Conservation (phyloP, 2,329 filamentous ascomycete species). For the Claviceps arundinis region DNA sequence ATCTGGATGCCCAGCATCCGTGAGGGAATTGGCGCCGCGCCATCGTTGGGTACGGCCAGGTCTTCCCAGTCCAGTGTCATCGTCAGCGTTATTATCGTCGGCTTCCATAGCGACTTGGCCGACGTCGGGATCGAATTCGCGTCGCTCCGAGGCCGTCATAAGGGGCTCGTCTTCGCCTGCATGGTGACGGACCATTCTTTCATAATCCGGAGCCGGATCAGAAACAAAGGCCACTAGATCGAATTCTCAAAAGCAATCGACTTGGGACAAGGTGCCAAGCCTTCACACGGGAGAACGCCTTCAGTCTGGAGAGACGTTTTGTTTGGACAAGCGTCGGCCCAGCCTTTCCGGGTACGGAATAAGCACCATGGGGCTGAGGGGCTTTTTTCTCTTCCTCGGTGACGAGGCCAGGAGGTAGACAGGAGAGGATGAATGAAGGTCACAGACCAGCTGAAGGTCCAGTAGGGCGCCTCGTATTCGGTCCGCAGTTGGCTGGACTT, state of each 20-base stretch:
- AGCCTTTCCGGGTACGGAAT: too few relatives aligned
- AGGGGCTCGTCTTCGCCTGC: conserved; percentile 25
- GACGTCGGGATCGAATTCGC: conserved; percentile 15
- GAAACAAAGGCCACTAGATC: not conserved
- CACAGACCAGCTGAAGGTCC: not conserved
- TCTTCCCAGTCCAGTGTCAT: not conserved
- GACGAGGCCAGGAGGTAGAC: not conserved
- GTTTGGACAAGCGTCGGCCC: too few relatives aligned
- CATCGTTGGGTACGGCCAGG: conserved; percentile 2
- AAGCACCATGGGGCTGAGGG: not conserved
- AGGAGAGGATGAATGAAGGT: not conserved
- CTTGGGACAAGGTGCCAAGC: too few relatives aligned
- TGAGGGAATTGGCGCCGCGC: not conserved
- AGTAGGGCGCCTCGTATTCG: not conserved
- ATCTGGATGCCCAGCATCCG: conserved; percentile 24
- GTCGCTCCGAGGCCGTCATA: conserved; percentile 22
- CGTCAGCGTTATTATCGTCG: conserved; percentile 8
- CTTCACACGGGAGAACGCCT: too few relatives aligned
- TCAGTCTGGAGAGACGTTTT: too few relatives aligned
- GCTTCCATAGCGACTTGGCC: conserved; percentile 6
- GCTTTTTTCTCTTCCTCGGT: not conserved
- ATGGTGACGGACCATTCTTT: conserved; percentile 19
- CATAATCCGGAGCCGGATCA: not conserved
- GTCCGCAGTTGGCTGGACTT: not conserved
- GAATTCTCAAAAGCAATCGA: not conserved